Percentiles rank a stretch among this genome's conserved stretches.
Conservation (phyloP, 2,329 filamentous ascomycete species). For the Fusarium algeriense region DNA sequence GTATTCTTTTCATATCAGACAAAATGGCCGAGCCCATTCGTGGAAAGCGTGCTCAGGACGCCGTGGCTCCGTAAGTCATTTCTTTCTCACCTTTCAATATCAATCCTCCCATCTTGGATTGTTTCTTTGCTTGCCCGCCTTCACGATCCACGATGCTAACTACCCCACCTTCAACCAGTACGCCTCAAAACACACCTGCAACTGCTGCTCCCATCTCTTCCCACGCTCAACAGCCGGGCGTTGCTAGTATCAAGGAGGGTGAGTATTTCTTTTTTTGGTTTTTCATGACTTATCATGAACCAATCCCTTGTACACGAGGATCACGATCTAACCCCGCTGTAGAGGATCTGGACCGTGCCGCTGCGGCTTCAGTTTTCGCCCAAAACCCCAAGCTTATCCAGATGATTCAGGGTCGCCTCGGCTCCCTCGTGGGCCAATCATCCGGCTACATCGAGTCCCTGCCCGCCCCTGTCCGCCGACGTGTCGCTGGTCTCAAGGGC, state of each 20-base stretch:
- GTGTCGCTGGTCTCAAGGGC: constrained; percentile 94
- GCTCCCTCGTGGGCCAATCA: constrained; percentile 90
- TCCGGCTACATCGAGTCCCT: constrained; percentile 99
- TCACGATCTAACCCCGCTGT: constrained; percentile 38
- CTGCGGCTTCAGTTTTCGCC: constrained; percentile 92
- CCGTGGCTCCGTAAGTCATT: constrained; percentile 68
- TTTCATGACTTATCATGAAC: constrained; percentile 4
- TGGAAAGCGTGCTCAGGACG: constrained; percentile 70
- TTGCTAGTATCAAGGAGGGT: constrained; percentile 98
- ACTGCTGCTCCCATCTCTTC: constrained; percentile 97
- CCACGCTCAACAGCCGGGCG: constrained; percentile 93
- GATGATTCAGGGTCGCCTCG: constrained; percentile 98
- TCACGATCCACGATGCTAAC: constrained; percentile 50
- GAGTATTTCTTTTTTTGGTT: constrained; percentile 52
- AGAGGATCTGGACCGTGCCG: constrained; percentile 92
- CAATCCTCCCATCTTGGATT: constrained; percentile 13
- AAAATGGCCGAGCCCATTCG: constrained; percentile 74
- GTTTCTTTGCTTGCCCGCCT: constrained; percentile 41
- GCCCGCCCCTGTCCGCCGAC: constrained; percentile 87
- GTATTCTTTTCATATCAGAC: constrained; percentile 49
- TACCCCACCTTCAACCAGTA: constrained; percentile 74
- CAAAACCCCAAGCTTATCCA: constrained; percentile 94
- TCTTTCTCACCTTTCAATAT: constrained; percentile 27
- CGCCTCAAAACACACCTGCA: constrained; percentile 97
- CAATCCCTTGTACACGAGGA: constrained; percentile 13